A percentile compares a stretch with the other conserved stretches of the same genome.
Evolutionary conservation across 1,284 basidiomycete genomes (phyloP).

Genomic region (Apiotrichum mycotoxinovorans): DNA sequence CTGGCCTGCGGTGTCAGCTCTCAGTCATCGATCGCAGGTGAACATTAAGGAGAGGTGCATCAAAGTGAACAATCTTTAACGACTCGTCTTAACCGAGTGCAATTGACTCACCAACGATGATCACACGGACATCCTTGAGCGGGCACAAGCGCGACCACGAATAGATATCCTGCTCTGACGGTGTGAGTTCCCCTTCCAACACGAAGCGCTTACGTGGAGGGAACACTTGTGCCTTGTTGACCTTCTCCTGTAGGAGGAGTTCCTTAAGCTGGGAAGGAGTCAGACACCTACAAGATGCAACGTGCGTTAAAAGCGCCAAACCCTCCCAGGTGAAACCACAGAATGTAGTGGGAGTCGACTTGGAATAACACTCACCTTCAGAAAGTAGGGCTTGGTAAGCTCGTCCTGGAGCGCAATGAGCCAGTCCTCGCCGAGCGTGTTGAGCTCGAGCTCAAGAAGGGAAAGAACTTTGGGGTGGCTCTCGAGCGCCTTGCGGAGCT

Average conservation of each 20-base stretch:
- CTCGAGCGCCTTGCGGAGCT: constrained; percentile 28
- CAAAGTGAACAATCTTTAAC: too few relatives aligned
- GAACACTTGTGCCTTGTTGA: constrained; percentile 48
- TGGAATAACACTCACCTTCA: constrained; percentile 27
- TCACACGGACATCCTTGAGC: constrained; percentile 49
- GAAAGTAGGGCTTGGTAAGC: constrained; percentile 48
- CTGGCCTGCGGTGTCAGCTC: constrained; percentile 35
- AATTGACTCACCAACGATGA: constrained; percentile 49
- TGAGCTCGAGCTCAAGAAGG: constrained; percentile 44
- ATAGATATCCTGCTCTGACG: constrained; percentile 52
- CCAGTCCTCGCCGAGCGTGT: constrained; percentile 51
- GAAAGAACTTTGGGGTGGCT: constrained; percentile 21
- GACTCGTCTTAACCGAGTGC: too few relatives aligned
- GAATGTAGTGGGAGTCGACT: too few relatives aligned
- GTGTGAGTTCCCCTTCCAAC: not conserved
- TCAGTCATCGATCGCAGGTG: too few relatives aligned
- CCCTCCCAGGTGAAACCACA: too few relatives aligned
- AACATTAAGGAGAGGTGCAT: too few relatives aligned
- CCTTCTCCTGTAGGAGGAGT: constrained; percentile 43
- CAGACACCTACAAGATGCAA: too few relatives aligned
- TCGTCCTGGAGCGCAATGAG: constrained; percentile 49
- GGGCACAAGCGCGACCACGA: constrained; percentile 53
- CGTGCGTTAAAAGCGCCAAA: too few relatives aligned
- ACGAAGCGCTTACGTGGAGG: constrained; percentile 46
- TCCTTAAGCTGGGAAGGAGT: constrained; percentile 39